Evolutionary conservation across 2,329 filamentous ascomycete genomes (phyloP), one percentile per base, ranked within the genome.

Genomic region (Aspergillus hiratsukae): DNA sequence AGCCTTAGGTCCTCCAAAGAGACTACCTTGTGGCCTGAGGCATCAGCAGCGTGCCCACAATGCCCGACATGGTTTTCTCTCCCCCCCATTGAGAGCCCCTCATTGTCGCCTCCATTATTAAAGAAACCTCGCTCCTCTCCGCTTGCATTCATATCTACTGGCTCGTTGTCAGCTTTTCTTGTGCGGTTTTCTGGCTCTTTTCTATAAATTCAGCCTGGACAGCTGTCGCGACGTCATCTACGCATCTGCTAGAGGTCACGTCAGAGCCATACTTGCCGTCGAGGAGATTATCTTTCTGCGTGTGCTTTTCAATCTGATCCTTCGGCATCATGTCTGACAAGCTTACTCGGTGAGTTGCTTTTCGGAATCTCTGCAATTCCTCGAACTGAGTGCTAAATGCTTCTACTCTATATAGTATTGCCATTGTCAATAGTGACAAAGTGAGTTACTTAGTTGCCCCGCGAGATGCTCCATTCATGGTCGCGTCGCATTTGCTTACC

Each of bases 371-470:
- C 41, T 49, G 53, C 17, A 5, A 14, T 37, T 11, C n/a, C 6
- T 28, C 21, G 45, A 52, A n/a, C 59, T 35, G 27, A 21, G 9
- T 14, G 11, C 58, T 64, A 54, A 66, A 31, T 19, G 28, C 65
- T 52, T 56, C 52, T 55, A 14, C 43, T 53, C 35, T 59, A 49
- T 66, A 49, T 72, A 95, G 94, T 89, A 92, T 99, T 80, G 94
- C 94, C 71, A 99, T 99, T 81, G 90, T 99, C 82, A 97, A 93
- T 79, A 89, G 85, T 75, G 94, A 99, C 87, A 97, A 99, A 87
- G 91, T 94, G 75, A 65, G 69, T 71, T 72, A 37, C 31, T 63
- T 41, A 61, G 62, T 49, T 69, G 68, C 68, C 66, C 70, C 66
- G 61, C 64, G 69, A 63, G 69, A 48, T 51, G 53, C 61, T 64